These are phyloP conservation scores for Ustilago lituana DNA, from an alignment of 1,284 basidiomycete species.

Conservation along the genomic window DNA sequence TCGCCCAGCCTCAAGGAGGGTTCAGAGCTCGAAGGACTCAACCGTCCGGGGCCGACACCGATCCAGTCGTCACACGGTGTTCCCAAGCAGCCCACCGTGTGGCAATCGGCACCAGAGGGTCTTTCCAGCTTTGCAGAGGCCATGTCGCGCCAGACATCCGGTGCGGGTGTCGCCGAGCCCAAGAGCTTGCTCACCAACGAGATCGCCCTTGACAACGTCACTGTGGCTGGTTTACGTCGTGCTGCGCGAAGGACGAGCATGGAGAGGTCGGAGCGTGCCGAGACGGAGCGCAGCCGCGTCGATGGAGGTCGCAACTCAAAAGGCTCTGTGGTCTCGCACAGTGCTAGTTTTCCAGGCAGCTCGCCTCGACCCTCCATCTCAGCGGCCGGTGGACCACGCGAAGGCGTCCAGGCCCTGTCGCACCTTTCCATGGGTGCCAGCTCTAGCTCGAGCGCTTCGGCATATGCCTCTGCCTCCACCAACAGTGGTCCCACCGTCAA, in stretches of 20 bases:
- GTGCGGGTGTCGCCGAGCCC: constrained; percentile 8
- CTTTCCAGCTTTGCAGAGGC: constrained; percentile 31
- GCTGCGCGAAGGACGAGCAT: constrained; percentile 53
- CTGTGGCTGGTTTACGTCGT: constrained; percentile 52
- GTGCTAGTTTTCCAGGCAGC: constrained; percentile 48
- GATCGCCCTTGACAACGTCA: constrained; percentile 30
- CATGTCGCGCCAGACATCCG: constrained; percentile 34
- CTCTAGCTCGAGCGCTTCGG: constrained; percentile 18
- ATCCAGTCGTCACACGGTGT: constrained; percentile 32
- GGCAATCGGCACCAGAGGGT: constrained; percentile 52
- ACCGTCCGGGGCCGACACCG: constrained; percentile 48
- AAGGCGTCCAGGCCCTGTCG: constrained; percentile 33
- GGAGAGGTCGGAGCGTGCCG: constrained; percentile 27
- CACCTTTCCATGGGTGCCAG: constrained; percentile 18
- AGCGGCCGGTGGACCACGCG: constrained; percentile 28
- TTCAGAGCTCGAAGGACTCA: constrained; percentile 7
- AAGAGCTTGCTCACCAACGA: constrained; percentile 15
- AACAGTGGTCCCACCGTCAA: constrained; percentile 42
- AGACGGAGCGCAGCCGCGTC: constrained; percentile 9
- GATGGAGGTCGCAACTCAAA: constrained; percentile 22
- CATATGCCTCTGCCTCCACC: constrained; percentile 33
- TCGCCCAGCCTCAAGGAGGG: background rate
- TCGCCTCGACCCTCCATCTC: constrained; percentile 36
- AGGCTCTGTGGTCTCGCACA: constrained; percentile 29
- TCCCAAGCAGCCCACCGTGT: constrained; percentile 27